A percentile compares a stretch with the other conserved stretches of the same genome.
phyloP scores from a whole-genome alignment of 2,329 filamentous ascomycete species.

The Cytospora schulzeri region DNA sequence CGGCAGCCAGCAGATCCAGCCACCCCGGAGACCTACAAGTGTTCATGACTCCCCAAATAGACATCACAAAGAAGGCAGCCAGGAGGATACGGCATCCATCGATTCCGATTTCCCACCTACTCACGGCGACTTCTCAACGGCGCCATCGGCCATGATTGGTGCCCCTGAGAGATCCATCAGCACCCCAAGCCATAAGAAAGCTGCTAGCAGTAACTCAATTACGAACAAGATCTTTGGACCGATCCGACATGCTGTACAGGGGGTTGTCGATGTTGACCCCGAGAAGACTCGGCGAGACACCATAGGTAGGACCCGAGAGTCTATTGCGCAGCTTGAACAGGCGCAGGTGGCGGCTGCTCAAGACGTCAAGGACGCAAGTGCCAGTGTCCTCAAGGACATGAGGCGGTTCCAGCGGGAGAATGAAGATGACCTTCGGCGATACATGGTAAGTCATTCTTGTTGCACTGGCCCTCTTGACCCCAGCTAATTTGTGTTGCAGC shows the following conservation, averaged over 20 bases:
- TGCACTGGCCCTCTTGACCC: constrained; percentile 1
- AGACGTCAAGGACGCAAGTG: constrained; percentile 91
- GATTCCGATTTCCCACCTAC: constrained; percentile 96
- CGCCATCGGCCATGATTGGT: constrained; percentile 75
- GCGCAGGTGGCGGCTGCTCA: constrained; percentile 84
- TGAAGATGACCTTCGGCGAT: constrained; percentile 87
- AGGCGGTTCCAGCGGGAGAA: constrained; percentile 94
- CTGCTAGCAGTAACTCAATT: constrained; percentile 84
- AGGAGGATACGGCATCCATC: constrained; percentile 83
- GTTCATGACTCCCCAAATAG: constrained; percentile 53
- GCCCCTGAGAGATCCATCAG: constrained; percentile 57
- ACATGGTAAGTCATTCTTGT: constrained; percentile 73
- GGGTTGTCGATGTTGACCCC: constrained; percentile 93
- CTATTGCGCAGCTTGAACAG: constrained; percentile 82
- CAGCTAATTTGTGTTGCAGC: constrained; percentile 49
- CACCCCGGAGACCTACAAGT: constrained; percentile 69
- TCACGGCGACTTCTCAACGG: constrained; percentile 70
- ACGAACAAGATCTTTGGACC: constrained; percentile 93
- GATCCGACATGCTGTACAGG: constrained; percentile 92
- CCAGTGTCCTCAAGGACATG: constrained; percentile 84
- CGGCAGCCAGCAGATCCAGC: constrained; percentile 64
- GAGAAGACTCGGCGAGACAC: constrained; percentile 89
- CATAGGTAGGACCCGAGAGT: constrained; percentile 94
- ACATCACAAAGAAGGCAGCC: constrained; percentile 57
- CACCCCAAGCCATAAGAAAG: constrained; percentile 70